Evolutionary conservation across 2,329 filamentous ascomycete species (phyloP).

Genomic region (Alternaria rosae): DNA sequence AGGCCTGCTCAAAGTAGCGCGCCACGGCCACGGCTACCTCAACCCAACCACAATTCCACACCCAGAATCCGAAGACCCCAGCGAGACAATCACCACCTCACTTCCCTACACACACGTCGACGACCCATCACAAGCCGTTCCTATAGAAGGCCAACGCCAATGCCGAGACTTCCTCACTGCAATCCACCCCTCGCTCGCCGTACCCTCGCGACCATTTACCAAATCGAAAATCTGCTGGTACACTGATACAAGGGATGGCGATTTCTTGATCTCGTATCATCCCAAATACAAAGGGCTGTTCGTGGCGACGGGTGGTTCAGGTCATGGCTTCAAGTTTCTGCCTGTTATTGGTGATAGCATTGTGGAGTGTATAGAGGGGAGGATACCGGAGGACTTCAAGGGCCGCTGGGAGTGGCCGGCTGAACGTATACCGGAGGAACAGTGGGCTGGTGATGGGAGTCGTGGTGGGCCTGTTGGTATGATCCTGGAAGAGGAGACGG

Average conservation of each 20-base stretch:
- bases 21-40: slow-evolving; percentile 60
- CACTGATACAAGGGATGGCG: slow-evolving; percentile 63
- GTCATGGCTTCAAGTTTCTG: slow-evolving; percentile 69
- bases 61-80: slow-evolving; percentile 51
- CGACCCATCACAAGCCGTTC: slow-evolving; percentile 46
- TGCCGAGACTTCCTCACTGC: slow-evolving; percentile 42
- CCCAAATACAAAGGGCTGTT: slow-evolving; percentile 61
- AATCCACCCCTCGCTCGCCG: slow-evolving; percentile 42
- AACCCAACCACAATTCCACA: slow-evolving; percentile 57
- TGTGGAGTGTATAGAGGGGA: slow-evolving; percentile 57
- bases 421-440: slow-evolving; percentile 48
- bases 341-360: slow-evolving; percentile 65
- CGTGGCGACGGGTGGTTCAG: slow-evolving; percentile 67
- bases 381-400: slow-evolving; percentile 58
- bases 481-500: slow-evolving; percentile 52
- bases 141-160: slow-evolving; percentile 41
- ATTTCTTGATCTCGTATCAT: slow-evolving; percentile 63
- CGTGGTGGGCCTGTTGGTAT: slow-evolving; percentile 48
- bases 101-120: slow-evolving; percentile 64
- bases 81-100: slow-evolving; percentile 51
- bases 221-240: slow-evolving; percentile 63
- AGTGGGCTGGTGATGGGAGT: slow-evolving; percentile 50
- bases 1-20: slow-evolving; percentile 56
- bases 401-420: slow-evolving; percentile 67
- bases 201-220: slow-evolving; percentile 52